Evolutionary conservation across 2,329 filamentous ascomycete species (phyloP).

Genomic region (Colletotrichum viniferum): DNA sequence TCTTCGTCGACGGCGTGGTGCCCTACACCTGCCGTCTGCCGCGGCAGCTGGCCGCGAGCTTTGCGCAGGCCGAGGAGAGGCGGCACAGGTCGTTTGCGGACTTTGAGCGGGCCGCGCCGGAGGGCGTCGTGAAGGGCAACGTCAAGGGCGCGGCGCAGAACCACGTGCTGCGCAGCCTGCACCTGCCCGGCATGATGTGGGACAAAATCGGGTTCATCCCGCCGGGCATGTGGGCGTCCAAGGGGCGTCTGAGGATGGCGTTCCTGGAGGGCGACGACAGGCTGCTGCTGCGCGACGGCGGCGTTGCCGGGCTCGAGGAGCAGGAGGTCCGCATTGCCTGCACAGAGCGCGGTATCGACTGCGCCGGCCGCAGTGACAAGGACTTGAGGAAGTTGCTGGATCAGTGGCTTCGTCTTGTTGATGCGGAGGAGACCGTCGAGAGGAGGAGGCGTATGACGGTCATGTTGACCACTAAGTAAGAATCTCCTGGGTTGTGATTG

Average conservation of each 20-base stretch:
- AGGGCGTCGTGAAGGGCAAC: slow-evolving; percentile 35
- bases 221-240: slow-evolving; percentile 55
- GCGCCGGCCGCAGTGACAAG: slow-evolving; percentile 59
- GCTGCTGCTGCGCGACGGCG: slow-evolving; percentile 69
- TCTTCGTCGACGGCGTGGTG: slow-evolving; percentile 72
- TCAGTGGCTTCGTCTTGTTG: slow-evolving; percentile 54
- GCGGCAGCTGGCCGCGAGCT: slow-evolving; percentile 65
- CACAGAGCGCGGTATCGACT: slow-evolving; percentile 69
- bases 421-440: slow-evolving; percentile 38
- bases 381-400: slow-evolving; percentile 54
- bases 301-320: slow-evolving; percentile 58
- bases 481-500: not conserved
- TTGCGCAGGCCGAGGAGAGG: slow-evolving; percentile 59
- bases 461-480: slow-evolving; percentile 46
- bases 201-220: slow-evolving; percentile 54
- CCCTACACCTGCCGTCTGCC: slow-evolving; percentile 86
- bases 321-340: slow-evolving; percentile 75
- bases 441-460: slow-evolving; percentile 42
- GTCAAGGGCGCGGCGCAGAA: slow-evolving; percentile 28
- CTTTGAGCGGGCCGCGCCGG: slow-evolving; percentile 34
- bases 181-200: slow-evolving; percentile 53
- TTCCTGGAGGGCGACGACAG: slow-evolving; percentile 75
- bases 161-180: slow-evolving; percentile 47
- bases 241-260: slow-evolving; percentile 57
- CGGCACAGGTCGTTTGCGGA: slow-evolving; percentile 54